Base-by-base conservation (phyloP, 495 filamentous ascomycete species). In the Lasiosphaeria ovina region DNA sequence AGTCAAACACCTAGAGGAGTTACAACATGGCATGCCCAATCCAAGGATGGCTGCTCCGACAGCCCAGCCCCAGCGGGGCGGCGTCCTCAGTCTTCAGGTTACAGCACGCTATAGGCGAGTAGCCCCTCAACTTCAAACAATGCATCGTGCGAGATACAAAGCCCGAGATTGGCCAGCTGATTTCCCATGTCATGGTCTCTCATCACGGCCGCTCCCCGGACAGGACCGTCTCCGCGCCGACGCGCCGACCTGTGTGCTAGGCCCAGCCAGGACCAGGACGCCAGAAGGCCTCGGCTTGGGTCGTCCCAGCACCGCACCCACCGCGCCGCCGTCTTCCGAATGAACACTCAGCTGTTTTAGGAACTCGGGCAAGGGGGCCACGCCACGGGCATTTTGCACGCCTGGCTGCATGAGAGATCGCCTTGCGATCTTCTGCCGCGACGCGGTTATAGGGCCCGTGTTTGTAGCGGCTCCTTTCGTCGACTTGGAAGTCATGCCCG, bases 71-170 rank as follows among this genome's bases (percentile, higher is more conserved):
- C 24, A 24, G 24, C 24, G 24, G 24, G 24, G 24, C 24, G 24
- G 24, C 24, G 24, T 24, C 24, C 1, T 24, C 24, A 24, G 24
- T 24, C 24, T 24, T 24, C 24, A 24, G 24, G 24, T 24, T 24
- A 24, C 24, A 24, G 24, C 24, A 24, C 24, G 24, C 24, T 47
- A 60, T 56, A 66, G 58, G 63, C 62, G 63, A 65, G 60, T 52
- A 54, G 63, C 66, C 61, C 56, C 51, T 63, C 60, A 65, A 68
- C 60, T 57, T 65, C 64, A 67, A 64, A 72, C 65, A 49, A 58
- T 45, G 69, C 62, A 53, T 53, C 51, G 57, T 54, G 50, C 58
- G 62, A 58, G 62, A 65, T 55, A 60, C 60, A 63, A 57, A 42
- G 36, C 42, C 50, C 17, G 35, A 54, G 60, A 62, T 59, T 59